These are phyloP conservation scores for Elsinoe fawcettii DNA, from an alignment of 2,329 filamentous ascomycete species.

Conservation along the genomic window DNA sequence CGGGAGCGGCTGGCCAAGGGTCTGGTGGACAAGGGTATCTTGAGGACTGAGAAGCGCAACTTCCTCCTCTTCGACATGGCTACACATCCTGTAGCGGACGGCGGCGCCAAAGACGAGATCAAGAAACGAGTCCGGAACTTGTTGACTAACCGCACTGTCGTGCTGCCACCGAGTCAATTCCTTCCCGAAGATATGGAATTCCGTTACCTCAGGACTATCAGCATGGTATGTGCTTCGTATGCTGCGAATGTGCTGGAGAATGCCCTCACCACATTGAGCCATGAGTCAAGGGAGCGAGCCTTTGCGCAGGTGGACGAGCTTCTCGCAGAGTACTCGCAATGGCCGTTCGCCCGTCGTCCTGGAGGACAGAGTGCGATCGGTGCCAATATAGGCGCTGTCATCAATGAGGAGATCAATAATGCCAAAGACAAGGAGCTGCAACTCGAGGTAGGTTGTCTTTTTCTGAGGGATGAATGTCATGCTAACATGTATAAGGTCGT, in stretches of 20 bases:
- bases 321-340: slow-evolving; percentile 92
- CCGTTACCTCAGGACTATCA: slow-evolving; percentile 80
- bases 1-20: slow-evolving; percentile 95
- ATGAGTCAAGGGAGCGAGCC: slow-evolving; percentile 86
- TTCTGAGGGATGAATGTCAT: neutral
- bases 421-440: slow-evolving; percentile 92
- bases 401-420: slow-evolving; percentile 77
- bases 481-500: slow-evolving; percentile 52
- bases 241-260: slow-evolving; percentile 98
- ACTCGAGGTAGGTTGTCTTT: slow-evolving; percentile 62
- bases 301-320: slow-evolving; percentile 97
- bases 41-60: slow-evolving; percentile 97
- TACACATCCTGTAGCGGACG: slow-evolving; percentile 92
- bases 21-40: slow-evolving; percentile 95
- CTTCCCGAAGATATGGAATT: slow-evolving; percentile 92
- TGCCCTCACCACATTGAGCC: slow-evolving; percentile 84
- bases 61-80: slow-evolving; percentile 99
- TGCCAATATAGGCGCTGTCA: slow-evolving; percentile 80
- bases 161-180: slow-evolving; percentile 78
- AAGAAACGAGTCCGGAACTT: slow-evolving; percentile 85
- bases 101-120: slow-evolving; percentile 96
- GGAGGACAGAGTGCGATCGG: slow-evolving; percentile 75
- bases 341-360: slow-evolving; percentile 79
- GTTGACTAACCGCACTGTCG: slow-evolving; percentile 86
- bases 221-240: slow-evolving; percentile 97